A percentile compares a stretch with the other conserved stretches of the same genome.
Conservation (phyloP, 2,329 filamentous ascomycete genomes). For the Amauroascus verrucosus region DNA sequence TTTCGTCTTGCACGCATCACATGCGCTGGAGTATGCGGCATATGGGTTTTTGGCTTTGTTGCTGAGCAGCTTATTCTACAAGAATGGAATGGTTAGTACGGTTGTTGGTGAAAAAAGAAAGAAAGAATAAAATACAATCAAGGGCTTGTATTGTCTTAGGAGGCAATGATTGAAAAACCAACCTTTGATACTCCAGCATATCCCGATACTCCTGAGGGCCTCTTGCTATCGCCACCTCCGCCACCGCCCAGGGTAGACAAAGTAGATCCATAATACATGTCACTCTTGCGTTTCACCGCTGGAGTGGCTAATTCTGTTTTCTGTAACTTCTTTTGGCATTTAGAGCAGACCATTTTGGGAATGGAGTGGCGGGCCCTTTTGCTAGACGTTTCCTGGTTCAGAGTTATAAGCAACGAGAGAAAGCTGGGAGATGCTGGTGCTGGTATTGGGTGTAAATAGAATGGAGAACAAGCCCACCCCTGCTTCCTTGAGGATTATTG, state of each 20-base stretch:
- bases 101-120: too few species aligned
- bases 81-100: background rate
- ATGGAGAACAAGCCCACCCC: background rate
- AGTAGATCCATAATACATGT: conserved; percentile 55
- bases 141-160: too few species aligned
- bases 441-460: background rate
- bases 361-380: background rate
- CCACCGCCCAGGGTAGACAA: conserved; percentile 28
- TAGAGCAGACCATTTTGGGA: conserved; percentile 52
- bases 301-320: conserved; percentile 53
- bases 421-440: background rate
- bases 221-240: conserved; percentile 30
- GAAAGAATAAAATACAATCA: too few species aligned
- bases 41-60: conserved; percentile 57
- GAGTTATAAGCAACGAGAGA: background rate
- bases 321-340: conserved; percentile 53
- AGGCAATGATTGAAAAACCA: too few species aligned
- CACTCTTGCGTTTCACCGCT: conserved; percentile 55
- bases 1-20: conserved; percentile 53
- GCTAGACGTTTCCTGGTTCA: background rate
- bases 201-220: conserved; percentile 45
- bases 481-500: background rate
- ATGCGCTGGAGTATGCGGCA: conserved; percentile 52
- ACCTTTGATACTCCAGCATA: conserved; percentile 52
- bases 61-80: conserved; percentile 53